Evolutionary conservation across 2,329 filamentous ascomycete genomes (phyloP).

Genomic region (Alternaria rosae): DNA sequence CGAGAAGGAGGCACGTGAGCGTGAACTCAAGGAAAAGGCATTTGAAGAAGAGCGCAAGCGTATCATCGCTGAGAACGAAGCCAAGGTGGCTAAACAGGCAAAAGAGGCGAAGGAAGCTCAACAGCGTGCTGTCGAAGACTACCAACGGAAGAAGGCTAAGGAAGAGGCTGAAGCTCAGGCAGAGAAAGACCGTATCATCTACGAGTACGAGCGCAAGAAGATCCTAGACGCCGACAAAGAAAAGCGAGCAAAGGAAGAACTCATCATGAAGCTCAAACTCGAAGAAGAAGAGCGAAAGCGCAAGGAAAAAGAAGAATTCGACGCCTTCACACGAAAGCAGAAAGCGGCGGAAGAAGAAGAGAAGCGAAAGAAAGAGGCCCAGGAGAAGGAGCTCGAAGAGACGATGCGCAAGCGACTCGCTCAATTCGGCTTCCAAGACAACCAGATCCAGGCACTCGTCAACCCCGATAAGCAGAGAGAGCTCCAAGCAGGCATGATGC

Average conservation of each 20-base stretch:
- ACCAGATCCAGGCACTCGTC: conserved; percentile 58
- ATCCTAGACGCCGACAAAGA: conserved; percentile 47
- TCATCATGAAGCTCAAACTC: conserved; percentile 50
- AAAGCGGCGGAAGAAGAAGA: conserved; percentile 52
- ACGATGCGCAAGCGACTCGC: conserved; percentile 55
- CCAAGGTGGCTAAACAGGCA: conserved; percentile 38
- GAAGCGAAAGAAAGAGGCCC: conserved; percentile 50
- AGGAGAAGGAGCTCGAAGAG: conserved; percentile 54
- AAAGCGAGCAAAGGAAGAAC: conserved; percentile 46
- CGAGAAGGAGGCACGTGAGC: conserved; percentile 39
- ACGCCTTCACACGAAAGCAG: conserved; percentile 51
- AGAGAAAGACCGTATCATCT: conserved; percentile 44
- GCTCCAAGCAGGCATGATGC: conserved; percentile 45
- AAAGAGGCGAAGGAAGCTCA: conserved; percentile 42
- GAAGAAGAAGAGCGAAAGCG: conserved; percentile 52
- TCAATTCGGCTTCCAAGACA: conserved; percentile 56
- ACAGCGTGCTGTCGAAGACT: conserved; percentile 44
- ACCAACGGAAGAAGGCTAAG: conserved; percentile 43
- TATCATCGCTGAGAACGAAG: conserved; percentile 40
- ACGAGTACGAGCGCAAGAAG: conserved; percentile 48
- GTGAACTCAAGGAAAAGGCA: conserved; percentile 33
- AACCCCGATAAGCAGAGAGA: conserved; percentile 56
- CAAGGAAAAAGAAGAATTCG: conserved; percentile 53
- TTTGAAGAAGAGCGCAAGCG: conserved; percentile 37
- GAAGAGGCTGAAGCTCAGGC: conserved; percentile 42